These are phyloP conservation scores for Anisodus tanguticus DNA, from an alignment of 257 asterid genomes.

Conservation along the genomic window DNA sequence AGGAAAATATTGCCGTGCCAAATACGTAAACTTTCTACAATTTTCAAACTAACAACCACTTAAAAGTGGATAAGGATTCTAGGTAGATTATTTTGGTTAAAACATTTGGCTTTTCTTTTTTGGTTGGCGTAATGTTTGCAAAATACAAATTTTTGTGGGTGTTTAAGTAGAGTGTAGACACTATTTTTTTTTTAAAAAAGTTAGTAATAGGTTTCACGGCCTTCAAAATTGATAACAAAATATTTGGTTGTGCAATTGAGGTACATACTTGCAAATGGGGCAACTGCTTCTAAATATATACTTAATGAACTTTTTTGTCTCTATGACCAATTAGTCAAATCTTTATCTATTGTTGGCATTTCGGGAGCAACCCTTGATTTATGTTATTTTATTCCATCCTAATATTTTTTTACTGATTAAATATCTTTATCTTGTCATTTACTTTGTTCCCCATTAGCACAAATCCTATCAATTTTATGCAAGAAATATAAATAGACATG, in stretches of 20 bases:
- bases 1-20: too few species aligned
- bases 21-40: too few species aligned
- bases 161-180: too few species aligned
- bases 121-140: too few species aligned
- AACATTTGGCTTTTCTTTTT: too few species aligned
- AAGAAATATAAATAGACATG: not conserved
- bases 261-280: slow-evolving; percentile 19
- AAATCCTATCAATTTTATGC: slow-evolving; percentile 34
- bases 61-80: too few species aligned
- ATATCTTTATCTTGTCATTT: slow-evolving; percentile 23
- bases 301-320: not conserved
- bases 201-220: not conserved
- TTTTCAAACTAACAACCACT: too few species aligned
- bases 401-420: not conserved
- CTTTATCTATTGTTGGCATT: slow-evolving; percentile 18
- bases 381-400: not conserved
- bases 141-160: too few species aligned
- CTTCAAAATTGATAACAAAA: slow-evolving; percentile 15
- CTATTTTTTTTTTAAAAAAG: too few species aligned
- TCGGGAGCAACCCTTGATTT: slow-evolving; percentile 29
- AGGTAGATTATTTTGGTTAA: too few species aligned
- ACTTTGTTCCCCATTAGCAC: slow-evolving; percentile 40
- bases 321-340: slow-evolving; percentile 24
- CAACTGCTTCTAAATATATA: not conserved
- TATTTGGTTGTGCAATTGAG: slow-evolving; percentile 26